phyloP scores from a whole-genome alignment of 2,329 filamentous ascomycete species.

The Xylariaceae sp. region DNA sequence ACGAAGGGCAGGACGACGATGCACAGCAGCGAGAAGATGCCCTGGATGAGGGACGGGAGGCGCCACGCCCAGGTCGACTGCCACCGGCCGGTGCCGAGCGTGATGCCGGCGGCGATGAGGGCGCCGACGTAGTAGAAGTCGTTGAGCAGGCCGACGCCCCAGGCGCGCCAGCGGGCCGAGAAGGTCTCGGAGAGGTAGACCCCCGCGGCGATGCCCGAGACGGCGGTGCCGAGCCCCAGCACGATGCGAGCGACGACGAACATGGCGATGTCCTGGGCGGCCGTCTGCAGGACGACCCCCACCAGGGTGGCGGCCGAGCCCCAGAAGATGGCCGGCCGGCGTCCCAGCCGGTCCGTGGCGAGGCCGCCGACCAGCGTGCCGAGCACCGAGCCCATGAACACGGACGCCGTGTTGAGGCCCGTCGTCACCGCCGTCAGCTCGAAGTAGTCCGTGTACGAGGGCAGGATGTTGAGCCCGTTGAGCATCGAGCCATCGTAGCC shows the following conservation, averaged over 20 bases:
- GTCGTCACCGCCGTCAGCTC: constrained; percentile 42
- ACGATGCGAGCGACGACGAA: constrained; percentile 40
- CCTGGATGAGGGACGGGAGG: constrained; percentile 35
- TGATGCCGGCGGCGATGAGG: constrained; percentile 37
- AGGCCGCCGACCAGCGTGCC: constrained; percentile 35
- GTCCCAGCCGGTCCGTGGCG: constrained; percentile 34
- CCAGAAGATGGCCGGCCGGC: constrained; percentile 35
- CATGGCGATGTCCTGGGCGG: constrained; percentile 44
- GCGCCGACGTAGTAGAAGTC: constrained; percentile 27
- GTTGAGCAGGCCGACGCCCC: constrained; percentile 21
- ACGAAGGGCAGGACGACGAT: constrained; percentile 36
- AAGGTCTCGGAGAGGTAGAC: constrained; percentile 44
- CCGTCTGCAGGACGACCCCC: constrained; percentile 38
- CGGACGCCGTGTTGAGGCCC: constrained; percentile 46
- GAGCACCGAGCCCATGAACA: constrained; percentile 45
- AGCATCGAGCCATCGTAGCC: constrained; percentile 44
- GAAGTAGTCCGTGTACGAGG: constrained; percentile 50
- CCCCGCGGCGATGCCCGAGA: constrained; percentile 35
- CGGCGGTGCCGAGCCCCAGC: constrained; percentile 36
- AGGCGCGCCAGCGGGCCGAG: constrained; percentile 32
- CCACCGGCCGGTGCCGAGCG: constrained; percentile 32
- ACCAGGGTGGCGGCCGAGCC: constrained; percentile 33
- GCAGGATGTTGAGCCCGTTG: constrained; percentile 50
- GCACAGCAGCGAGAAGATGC: constrained; percentile 28
- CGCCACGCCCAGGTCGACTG: constrained; percentile 39